Percentiles rank a stretch among this genome's conserved stretches.
phyloP scores from a whole-genome alignment of 129 eudicot species.

The Erigeron canadensis region DNA sequence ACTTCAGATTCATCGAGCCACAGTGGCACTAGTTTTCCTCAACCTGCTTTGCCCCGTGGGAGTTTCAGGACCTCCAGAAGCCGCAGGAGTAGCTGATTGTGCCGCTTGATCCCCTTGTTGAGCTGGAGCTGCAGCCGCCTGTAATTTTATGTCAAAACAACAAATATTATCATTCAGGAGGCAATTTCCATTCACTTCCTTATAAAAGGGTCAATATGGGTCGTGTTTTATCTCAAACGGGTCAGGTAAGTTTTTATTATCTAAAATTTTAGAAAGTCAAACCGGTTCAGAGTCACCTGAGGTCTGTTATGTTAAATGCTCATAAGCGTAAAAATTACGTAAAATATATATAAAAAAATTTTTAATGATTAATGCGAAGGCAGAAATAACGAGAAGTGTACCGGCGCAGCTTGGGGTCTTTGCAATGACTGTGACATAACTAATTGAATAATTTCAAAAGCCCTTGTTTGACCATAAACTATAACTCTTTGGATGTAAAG shows the following conservation, averaged over 20 bases:
- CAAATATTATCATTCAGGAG: neutral
- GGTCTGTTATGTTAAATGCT: neutral
- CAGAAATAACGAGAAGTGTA: slow-evolving; percentile 14
- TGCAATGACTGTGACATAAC: slow-evolving; percentile 81
- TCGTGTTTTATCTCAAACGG: neutral
- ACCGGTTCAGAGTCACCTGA: neutral
- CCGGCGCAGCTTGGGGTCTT: slow-evolving; percentile 59
- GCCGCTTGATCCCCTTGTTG: slow-evolving; percentile 40
- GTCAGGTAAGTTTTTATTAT: neutral
- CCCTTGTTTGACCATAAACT: slow-evolving; percentile 70
- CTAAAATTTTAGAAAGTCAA: neutral
- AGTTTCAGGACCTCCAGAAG: slow-evolving; percentile 30
- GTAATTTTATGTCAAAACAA: slow-evolving; percentile 20
- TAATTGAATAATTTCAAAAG: slow-evolving; percentile 72
- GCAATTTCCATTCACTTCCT: neutral
- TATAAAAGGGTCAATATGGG: neutral
- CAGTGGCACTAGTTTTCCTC: slow-evolving; percentile 43
- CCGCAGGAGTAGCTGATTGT: slow-evolving; percentile 23
- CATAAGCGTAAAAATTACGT: neutral
- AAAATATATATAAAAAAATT: neutral
- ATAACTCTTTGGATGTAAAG: slow-evolving; percentile 56
- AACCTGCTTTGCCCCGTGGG: slow-evolving; percentile 40
- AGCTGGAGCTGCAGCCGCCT: slow-evolving; percentile 36
- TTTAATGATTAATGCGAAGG: neutral
- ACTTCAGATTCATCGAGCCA: slow-evolving; percentile 19